Evolutionary conservation across 352 stramenopile genomes (phyloP).

Genomic region (Peronospora tabacina): DNA sequence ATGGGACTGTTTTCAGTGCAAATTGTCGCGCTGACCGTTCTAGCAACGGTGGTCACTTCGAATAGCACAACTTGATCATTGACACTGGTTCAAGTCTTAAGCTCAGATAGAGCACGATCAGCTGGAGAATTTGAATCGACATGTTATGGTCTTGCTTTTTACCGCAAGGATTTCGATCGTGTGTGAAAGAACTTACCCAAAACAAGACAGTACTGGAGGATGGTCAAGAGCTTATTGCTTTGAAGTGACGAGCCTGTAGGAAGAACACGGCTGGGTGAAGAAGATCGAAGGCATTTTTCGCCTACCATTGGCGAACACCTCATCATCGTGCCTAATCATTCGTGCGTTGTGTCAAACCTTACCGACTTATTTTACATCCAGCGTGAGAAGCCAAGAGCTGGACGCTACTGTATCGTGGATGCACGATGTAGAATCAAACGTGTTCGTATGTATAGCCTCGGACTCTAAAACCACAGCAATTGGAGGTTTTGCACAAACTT

Average conservation of each 20-base stretch:
- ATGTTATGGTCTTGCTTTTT: slow-evolving; percentile 59
- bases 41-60: slow-evolving; percentile 61
- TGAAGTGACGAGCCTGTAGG: slow-evolving; percentile 59
- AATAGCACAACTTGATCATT: slow-evolving; percentile 72
- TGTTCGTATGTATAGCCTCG: background rate
- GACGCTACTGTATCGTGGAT: slow-evolving; percentile 50
- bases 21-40: slow-evolving; percentile 49
- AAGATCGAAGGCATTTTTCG: slow-evolving; percentile 39
- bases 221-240: slow-evolving; percentile 47
- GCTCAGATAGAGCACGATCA: slow-evolving; percentile 34
- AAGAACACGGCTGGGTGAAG: slow-evolving; percentile 68
- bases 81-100: slow-evolving; percentile 66
- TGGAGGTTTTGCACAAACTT: slow-evolving; percentile 26
- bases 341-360: slow-evolving; percentile 61
- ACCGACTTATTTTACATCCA: slow-evolving; percentile 56
- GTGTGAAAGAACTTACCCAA: slow-evolving; percentile 44
- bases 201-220: slow-evolving; percentile 28
- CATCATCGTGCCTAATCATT: slow-evolving; percentile 61
- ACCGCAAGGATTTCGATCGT: slow-evolving; percentile 57
- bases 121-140: slow-evolving; percentile 39
- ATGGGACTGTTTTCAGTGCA: slow-evolving; percentile 55
- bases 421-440: slow-evolving; percentile 33
- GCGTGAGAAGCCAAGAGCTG: slow-evolving; percentile 34
- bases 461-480: slow-evolving; percentile 42
- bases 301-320: slow-evolving; percentile 49